Evolutionary conservation across 306 rosid genomes (phyloP).

Genomic region (Psophocarpus tetragonolobus): DNA sequence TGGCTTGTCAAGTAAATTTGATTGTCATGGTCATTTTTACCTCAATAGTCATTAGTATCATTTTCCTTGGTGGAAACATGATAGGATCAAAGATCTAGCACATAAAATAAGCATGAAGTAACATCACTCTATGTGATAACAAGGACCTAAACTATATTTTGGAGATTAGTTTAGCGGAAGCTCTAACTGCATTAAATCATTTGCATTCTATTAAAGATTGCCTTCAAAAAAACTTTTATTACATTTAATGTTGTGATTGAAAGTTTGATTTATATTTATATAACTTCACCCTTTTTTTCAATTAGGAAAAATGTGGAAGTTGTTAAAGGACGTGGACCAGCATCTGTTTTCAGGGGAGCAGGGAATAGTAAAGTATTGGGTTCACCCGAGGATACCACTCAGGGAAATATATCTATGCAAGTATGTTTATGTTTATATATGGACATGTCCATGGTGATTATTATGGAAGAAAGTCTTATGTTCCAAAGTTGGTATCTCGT

Average conservation of each 20-base stretch:
- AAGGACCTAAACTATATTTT: neutral
- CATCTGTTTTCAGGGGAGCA: slow-evolving; percentile 59
- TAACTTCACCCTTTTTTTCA: neutral
- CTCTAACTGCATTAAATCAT: neutral
- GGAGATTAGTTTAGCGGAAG: neutral
- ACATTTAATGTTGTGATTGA: neutral
- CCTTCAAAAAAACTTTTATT: neutral
- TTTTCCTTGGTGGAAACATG: slow-evolving; percentile 1
- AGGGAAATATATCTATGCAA: slow-evolving; percentile 50
- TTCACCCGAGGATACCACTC: slow-evolving; percentile 54
- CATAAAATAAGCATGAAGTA: neutral
- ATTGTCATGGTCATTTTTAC: neutral
- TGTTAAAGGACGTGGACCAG: slow-evolving; percentile 57
- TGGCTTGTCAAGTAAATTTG: neutral
- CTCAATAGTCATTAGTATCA: neutral
- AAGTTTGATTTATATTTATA: neutral
- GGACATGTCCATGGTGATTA: neutral
- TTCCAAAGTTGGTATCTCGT: too few species aligned
- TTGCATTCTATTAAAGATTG: neutral
- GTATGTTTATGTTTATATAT: slow-evolving; percentile 36
- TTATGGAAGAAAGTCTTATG: too few species aligned
- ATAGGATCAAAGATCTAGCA: neutral
- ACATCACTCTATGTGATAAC: neutral
- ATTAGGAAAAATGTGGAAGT: slow-evolving; percentile 62
- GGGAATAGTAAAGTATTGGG: slow-evolving; percentile 46